Base-by-base conservation (phyloP, 768 basidiomycete genomes). In the Hemileccinum rubropunctum region DNA sequence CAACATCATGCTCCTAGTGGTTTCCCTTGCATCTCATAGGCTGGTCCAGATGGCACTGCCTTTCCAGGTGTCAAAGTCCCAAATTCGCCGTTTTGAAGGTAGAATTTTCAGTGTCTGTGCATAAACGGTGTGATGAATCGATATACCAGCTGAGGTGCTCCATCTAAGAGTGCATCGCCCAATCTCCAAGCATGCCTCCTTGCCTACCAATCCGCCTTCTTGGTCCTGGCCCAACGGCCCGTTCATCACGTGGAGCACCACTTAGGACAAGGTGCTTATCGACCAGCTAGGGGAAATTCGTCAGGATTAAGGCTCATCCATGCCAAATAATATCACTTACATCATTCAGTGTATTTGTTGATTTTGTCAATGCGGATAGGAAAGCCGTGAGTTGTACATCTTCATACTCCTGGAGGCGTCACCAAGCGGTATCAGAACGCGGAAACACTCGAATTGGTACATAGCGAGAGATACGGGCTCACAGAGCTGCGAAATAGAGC, bases 351-450 rank as follows among this genome's bases (percentile, higher is more conserved):
- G 86, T 81, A 56, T 86, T 86, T 14, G 95, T 78, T 27, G 90
- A 88, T 69, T 94, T 95, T 7, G 95, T 98, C 51, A 99, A 69
- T 13, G 84, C 82, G 1, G 92, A 85, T 12, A 99, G 75, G 69
- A 91, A 91, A 9, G 88, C 85, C 1, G 93, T 97, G 26, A 99
- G 73, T 53, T 97, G 92, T 14, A 95, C 93, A 64, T 99, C 95
- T 61, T 88, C 88, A 68, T 95, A 92, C 80, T 99, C 95, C 93
- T 97, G 58, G 30, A 44, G 17, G 12, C 23, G 30, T 32, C 30
- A 26, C 45, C 28, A 34, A 50, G 42, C 8, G 20, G 20, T 28
- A 44, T 30, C 42, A 54, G 40, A 41, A 9, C 32, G n/a, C 8
- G 8, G 26, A 9, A 37, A 30, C 30, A 36, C 35, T 37, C 33